Base-by-base conservation (phyloP, 257 asterid genomes). In the Henckelia pumila region DNA sequence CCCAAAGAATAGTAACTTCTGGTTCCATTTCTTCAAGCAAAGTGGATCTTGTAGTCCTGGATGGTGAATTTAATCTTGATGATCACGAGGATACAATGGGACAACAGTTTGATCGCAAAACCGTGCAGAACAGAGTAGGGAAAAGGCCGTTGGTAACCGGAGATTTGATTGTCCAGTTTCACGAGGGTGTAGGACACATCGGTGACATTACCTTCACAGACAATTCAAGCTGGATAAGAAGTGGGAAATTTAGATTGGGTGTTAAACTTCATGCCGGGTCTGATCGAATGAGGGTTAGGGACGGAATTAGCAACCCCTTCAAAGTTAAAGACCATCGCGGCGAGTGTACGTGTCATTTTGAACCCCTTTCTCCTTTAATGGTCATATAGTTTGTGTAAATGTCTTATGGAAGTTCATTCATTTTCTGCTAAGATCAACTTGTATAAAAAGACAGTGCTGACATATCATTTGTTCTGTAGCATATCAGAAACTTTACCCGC, bases 271-370 rank as follows among this genome's bases (percentile, higher is more conserved):
- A 50, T 47, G 20, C 53, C 30, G 21, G 9, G 44, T 69, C 82
- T 29, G 77, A 74, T 64, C 81, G 78, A 23, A 50, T 20, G 6
- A 68, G 68, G 55, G 71, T 93, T 7, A 85, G 91, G 75, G 99
- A 93, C 77, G 99, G 88, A 32, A 72, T 85, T 37, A 90, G 95
- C 77, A 84, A 77, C 32, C 75, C 95, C 26, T 88, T 93, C 76
- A 84, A 76, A 64, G 96, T 92, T 17, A 87, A 86, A 77, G 98
- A 92, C 76, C 96, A 92, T 5, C 90, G 98, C 0, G 98, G 98
- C 56, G 95, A 87, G 71, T 75, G 98, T 92, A 80, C 76, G 95
- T 81, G 56, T 67, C 53, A 44, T 40, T 11, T 13, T 40, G n/a
- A 13, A 4, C 53, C 53, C 16, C 20, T 44, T 44, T 44, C 19